A percentile compares a stretch with the other conserved stretches of the same genome.
These are phyloP conservation scores for Raffaelea albimanens DNA, from an alignment of 2,329 filamentous ascomycete genomes.

Conservation along the genomic window DNA sequence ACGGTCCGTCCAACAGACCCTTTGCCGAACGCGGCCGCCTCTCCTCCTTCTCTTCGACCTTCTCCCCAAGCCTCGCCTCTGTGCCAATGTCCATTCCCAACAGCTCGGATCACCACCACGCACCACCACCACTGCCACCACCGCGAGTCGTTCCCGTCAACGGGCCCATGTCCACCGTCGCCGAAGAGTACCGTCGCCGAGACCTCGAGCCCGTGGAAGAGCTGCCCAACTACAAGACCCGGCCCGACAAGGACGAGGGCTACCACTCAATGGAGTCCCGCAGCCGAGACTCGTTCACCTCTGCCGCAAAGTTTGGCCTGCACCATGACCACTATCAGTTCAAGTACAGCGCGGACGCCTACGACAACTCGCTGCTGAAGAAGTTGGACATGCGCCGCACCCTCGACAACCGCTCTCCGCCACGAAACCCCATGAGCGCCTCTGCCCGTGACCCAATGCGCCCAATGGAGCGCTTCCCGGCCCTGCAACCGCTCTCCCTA, in stretches of 20 bases:
- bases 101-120: slow-evolving; percentile 21
- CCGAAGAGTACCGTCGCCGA: slow-evolving; percentile 10
- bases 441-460: slow-evolving; percentile 23
- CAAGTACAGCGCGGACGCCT: slow-evolving; percentile 33
- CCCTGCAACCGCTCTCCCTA: slow-evolving; percentile 36
- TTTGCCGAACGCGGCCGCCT: slow-evolving; percentile 7
- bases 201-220: slow-evolving; percentile 11
- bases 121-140: slow-evolving; percentile 26
- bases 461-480: slow-evolving; percentile 22
- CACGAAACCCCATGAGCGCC: slow-evolving; percentile 28
- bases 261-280: slow-evolving; percentile 14
- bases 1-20: slow-evolving; percentile 5
- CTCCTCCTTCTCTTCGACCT: slow-evolving; percentile 15
- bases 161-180: slow-evolving; percentile 13
- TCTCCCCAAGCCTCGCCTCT: slow-evolving; percentile 21
- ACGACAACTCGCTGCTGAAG: slow-evolving; percentile 42
- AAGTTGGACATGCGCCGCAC: slow-evolving; percentile 41
- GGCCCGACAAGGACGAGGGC: slow-evolving; percentile 14
- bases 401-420: slow-evolving; percentile 34
- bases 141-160: slow-evolving; percentile 21
- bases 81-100: slow-evolving; percentile 27
- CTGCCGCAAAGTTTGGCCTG: slow-evolving; percentile 33
- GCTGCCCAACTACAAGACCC: slow-evolving; percentile 14
- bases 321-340: slow-evolving; percentile 41
- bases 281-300: slow-evolving; percentile 7